phyloP scores from a whole-genome alignment of 805 yeast species.

The Ogataea paraovalis region DNA sequence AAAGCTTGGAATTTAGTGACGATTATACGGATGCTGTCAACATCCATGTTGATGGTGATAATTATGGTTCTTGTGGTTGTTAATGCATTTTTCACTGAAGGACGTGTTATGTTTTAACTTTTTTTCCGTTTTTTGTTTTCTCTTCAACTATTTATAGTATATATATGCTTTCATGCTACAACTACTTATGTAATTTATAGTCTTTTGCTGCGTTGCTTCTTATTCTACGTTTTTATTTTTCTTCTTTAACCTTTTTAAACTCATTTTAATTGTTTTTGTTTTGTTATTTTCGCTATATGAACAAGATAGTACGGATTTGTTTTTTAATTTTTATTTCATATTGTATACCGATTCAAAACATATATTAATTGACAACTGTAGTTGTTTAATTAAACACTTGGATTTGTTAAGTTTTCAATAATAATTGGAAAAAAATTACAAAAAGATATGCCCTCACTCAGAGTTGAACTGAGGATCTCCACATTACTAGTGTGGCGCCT shows the following conservation, averaged over 20 bases:
- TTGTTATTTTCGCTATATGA: not conserved
- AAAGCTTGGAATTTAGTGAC: slow-evolving; percentile 83
- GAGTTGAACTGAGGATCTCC: slow-evolving; percentile 34
- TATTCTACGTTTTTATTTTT: not conserved
- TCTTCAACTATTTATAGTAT: not conserved
- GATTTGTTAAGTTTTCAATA: no score
- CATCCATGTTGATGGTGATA: slow-evolving; percentile 84
- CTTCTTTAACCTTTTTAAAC: not conserved
- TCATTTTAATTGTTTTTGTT: not conserved
- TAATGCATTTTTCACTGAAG: slow-evolving; percentile 30
- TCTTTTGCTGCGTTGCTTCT: not conserved
- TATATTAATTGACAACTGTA: no score
- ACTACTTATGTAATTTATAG: not conserved
- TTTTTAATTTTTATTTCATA: not conserved
- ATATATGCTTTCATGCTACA: not conserved
- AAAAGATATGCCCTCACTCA: slow-evolving; percentile 29
- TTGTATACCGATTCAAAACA: no score
- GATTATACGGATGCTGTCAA: slow-evolving; percentile 96
- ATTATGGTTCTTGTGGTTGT: slow-evolving; percentile 67
- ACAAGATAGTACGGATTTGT: not conserved
- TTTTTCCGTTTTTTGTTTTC: not conserved
- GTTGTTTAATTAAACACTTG: no score
- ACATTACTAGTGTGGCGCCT: slow-evolving; percentile 35
- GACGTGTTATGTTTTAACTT: not conserved
- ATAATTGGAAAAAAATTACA: not conserved